Evolutionary conservation across 352 stramenopile genomes (phyloP).

Genomic region (Globisporangium recalcitrans): DNA sequence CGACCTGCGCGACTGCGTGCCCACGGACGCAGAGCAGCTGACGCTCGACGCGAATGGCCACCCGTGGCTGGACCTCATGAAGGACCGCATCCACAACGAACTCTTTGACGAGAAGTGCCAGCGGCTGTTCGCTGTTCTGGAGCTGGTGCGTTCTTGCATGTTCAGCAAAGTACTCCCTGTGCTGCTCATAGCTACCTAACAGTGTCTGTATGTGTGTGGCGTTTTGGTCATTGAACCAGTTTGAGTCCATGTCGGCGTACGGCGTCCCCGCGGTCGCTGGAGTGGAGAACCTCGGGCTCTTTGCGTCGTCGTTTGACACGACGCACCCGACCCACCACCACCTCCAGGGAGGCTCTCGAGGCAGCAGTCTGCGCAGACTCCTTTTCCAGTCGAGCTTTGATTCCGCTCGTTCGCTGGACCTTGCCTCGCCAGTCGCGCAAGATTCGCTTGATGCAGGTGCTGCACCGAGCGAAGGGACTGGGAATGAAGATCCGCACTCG

Average conservation of each 20-base stretch:
- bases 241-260: constrained; percentile 59
- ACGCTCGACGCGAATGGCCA: constrained; percentile 27
- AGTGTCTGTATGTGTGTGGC: not conserved
- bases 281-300: constrained; percentile 51
- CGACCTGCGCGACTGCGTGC: constrained; percentile 66
- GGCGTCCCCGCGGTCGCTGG: constrained; percentile 54
- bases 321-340: constrained; percentile 24
- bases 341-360: constrained; percentile 18
- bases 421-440: constrained; percentile 2
- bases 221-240: constrained; percentile 24
- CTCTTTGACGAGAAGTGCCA: constrained; percentile 43
- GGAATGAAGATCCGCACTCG: not conserved
- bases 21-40: constrained; percentile 20
- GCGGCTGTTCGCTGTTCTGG: constrained; percentile 53
- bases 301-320: constrained; percentile 21
- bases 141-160: constrained; percentile 35
- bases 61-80: constrained; percentile 43
- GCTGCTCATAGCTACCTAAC: not conserved
- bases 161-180: too few relatives aligned
- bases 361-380: constrained; percentile 36
- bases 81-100: constrained; percentile 24
- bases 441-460: not conserved
- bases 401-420: constrained; percentile 14
- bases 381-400: constrained; percentile 25
- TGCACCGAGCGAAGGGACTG: not conserved